Evolutionary conservation across 192 early-diverging fungal genomes (phyloP).

Genomic region (Linnemannia hyalina): DNA sequence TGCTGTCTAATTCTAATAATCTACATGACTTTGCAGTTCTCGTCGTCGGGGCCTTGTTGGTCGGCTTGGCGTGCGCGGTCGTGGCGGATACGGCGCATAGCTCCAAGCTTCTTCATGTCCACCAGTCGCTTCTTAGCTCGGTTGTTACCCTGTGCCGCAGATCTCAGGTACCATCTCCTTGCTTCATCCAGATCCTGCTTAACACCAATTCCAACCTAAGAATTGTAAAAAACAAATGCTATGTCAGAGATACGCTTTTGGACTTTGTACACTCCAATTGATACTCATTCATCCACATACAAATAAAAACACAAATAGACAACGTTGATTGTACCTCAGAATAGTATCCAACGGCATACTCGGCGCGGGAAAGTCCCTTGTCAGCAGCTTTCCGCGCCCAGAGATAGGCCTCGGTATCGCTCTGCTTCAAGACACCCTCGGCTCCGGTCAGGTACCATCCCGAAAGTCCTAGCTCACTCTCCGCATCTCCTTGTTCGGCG

Average conservation of each 20-base stretch:
- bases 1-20: not conserved
- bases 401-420: conserved; percentile 93
- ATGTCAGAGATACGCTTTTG: not conserved
- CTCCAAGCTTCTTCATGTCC: conserved; percentile 82
- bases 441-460: conserved; percentile 98
- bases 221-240: not conserved
- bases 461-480: conserved; percentile 93
- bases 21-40: conserved; percentile 58
- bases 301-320: not conserved
- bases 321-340: conserved; percentile 67
- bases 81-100: conserved; percentile 37
- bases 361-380: conserved; percentile 93
- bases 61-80: conserved; percentile 46
- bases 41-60: conserved; percentile 44
- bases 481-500: conserved; percentile 91
- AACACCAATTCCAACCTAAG: conserved; percentile 83
- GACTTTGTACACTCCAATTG: not conserved
- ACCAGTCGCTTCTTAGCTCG: conserved; percentile 86
- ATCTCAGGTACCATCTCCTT: conserved; percentile 86
- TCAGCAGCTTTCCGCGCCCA: conserved; percentile 98
- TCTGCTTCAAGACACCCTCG: conserved; percentile 89
- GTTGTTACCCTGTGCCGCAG: conserved; percentile 80
- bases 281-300: not conserved
- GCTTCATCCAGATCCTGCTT: conserved; percentile 85
- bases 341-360: conserved; percentile 98